Evolutionary conservation across 345 rosid genomes (phyloP).

Genomic region (Pistacia integerrima): DNA sequence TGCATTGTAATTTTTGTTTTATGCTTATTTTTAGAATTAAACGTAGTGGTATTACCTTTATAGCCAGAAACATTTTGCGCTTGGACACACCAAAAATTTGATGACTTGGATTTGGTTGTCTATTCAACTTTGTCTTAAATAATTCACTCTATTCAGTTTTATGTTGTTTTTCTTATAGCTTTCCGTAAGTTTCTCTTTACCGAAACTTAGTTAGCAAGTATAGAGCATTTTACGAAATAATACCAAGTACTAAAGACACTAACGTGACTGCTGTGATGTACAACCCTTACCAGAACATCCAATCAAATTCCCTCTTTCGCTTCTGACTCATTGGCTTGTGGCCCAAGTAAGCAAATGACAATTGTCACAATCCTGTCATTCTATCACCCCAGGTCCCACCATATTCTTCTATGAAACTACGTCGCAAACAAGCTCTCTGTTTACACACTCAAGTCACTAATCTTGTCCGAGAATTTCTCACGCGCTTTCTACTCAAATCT

Average conservation of each 20-base stretch:
- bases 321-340: background rate
- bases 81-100: background rate
- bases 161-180: background rate
- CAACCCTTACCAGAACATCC: background rate
- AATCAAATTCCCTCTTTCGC: background rate
- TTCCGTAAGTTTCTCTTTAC: background rate
- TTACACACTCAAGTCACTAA: background rate
- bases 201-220: conserved; percentile 7
- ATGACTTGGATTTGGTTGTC: background rate
- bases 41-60: background rate
- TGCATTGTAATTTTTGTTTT: background rate
- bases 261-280: background rate
- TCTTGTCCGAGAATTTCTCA: conserved; percentile 20
- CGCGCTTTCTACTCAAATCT: background rate
- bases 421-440: background rate
- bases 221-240: background rate
- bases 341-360: background rate
- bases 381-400: background rate
- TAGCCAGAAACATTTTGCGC: background rate
- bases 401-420: background rate
- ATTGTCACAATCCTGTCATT: background rate
- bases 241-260: background rate
- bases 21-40: background rate
- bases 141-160: background rate
- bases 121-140: background rate